Evolutionary conservation across 2,329 filamentous ascomycete genomes (phyloP).

Genomic region (Blastomyces gilchristii): DNA sequence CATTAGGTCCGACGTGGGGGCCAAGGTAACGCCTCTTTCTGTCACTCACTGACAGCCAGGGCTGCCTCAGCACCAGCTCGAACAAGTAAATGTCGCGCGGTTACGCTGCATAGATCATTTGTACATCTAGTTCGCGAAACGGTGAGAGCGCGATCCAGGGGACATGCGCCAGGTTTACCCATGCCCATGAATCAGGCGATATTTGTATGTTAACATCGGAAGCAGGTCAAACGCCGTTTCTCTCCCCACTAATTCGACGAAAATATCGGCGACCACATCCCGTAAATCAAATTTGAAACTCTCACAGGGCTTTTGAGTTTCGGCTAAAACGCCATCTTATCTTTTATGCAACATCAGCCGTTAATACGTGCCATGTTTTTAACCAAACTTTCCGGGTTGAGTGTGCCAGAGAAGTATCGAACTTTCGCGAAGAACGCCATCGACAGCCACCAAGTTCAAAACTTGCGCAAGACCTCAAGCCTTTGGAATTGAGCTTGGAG

Average conservation of each 20-base stretch:
- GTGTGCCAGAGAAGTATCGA: not conserved
- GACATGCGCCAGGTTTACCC: no score
- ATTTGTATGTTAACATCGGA: not conserved
- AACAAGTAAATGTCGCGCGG: no score
- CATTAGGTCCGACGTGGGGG: not conserved
- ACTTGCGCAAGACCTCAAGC: not conserved
- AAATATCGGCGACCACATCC: no score
- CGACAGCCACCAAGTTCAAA: not conserved
- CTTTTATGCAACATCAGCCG: no score
- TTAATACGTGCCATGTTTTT: not conserved
- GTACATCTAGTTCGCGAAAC: no score
- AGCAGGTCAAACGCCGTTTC: not conserved
- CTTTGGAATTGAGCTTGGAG: not conserved
- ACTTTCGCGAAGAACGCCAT: not conserved
- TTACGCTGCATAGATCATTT: no score
- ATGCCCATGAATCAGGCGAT: not conserved
- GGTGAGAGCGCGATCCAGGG: no score
- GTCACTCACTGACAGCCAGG: no score
- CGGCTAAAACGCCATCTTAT: no score
- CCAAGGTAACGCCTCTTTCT: not conserved
- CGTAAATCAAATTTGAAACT: not conserved
- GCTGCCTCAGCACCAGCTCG: no score
- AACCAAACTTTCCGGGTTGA: no score
- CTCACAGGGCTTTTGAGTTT: not conserved
- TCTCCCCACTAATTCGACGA: no score